Base-by-base conservation (phyloP, 306 rosid genomes). In the Pterocarpus santalinus region DNA sequence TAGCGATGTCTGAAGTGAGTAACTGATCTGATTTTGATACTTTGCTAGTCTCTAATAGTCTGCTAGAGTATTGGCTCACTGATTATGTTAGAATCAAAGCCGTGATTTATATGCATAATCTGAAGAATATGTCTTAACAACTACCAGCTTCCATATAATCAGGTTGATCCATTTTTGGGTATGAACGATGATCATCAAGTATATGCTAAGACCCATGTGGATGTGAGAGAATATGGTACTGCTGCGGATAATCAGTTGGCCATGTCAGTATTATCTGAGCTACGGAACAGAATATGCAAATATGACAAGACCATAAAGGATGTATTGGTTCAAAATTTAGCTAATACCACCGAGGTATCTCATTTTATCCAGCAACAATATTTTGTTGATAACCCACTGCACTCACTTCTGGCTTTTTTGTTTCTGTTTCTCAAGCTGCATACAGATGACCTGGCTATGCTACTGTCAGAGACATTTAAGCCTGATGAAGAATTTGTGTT, bases 111-210 rank as follows among this genome's bases (percentile, higher is more conserved):
- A 38, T 80, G 72, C 57, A 41, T 64, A 14, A 13, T 69, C 7
- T 34, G 5, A 30, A 43, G 5, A 68, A 68, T 60, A 52, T 57
- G 44, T 76, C 55, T 62, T 72, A 70, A 81, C 64, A 44, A 43
- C 69, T 63, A 2, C 22, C 52, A 38, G 43, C 38, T 84, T 66
- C 55, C 34, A 22, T 77, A 76, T 84, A 46, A 62, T 41, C 84
- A 96, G 98, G 88, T 90, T 86, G 97, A 93, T 86, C 97, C 98
- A 17, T 92, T 87, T 90, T 84, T 96, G 79, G 97, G 89, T 33
- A 87, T 89, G 81, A 80, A 90, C 55, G 97, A 90, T 14, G 99
- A 90, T 53, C 88, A 83, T 90, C 97, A 90, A 78, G 84, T 96
- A 69, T 93, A 88, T 87, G 85, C 85, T 78, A 93, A 88, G 92